Conservation (phyloP, 257 asterid species). For the Fraxinus excelsior region DNA sequence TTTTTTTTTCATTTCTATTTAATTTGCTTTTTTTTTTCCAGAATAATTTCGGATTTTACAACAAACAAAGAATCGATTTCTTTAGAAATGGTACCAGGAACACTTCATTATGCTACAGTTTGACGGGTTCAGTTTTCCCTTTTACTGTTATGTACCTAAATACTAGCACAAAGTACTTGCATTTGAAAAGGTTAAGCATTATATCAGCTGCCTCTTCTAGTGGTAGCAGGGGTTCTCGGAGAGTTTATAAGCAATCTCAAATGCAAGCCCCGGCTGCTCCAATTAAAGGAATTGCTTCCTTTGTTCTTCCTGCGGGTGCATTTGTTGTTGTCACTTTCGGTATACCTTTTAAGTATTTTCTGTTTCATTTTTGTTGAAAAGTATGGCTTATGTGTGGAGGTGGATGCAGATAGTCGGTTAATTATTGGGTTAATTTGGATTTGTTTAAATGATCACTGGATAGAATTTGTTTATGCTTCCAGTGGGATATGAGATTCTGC, state of each 20-base stretch:
- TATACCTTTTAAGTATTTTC: conserved; percentile 34
- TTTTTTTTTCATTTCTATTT: background rate
- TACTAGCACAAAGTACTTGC: conserved; percentile 32
- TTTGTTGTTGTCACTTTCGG: conserved; percentile 71
- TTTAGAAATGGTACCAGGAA: conserved; percentile 27
- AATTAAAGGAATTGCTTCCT: conserved; percentile 54
- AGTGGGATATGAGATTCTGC: background rate
- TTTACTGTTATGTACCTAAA: conserved; percentile 30
- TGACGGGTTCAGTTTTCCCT: conserved; percentile 34
- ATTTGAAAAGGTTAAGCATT: conserved; percentile 35
- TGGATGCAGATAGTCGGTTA: conserved; percentile 12
- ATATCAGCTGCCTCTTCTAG: conserved; percentile 52
- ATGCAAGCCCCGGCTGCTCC: conserved; percentile 53
- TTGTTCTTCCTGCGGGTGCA: conserved; percentile 72
- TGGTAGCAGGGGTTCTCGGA: conserved; percentile 52
- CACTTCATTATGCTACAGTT: conserved; percentile 27
- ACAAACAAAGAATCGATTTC: conserved; percentile 23
- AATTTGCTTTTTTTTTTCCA: conserved; percentile 12
- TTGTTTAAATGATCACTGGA: background rate
- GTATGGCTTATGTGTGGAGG: conserved; percentile 17
- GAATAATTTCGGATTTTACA: conserved; percentile 38
- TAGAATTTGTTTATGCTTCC: background rate
- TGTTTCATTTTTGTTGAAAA: background rate
- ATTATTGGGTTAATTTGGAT: background rate
- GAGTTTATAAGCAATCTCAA: conserved; percentile 72